Base-by-base conservation (phyloP, 495 filamentous ascomycete genomes). In the Xylaria bambusicola region DNA sequence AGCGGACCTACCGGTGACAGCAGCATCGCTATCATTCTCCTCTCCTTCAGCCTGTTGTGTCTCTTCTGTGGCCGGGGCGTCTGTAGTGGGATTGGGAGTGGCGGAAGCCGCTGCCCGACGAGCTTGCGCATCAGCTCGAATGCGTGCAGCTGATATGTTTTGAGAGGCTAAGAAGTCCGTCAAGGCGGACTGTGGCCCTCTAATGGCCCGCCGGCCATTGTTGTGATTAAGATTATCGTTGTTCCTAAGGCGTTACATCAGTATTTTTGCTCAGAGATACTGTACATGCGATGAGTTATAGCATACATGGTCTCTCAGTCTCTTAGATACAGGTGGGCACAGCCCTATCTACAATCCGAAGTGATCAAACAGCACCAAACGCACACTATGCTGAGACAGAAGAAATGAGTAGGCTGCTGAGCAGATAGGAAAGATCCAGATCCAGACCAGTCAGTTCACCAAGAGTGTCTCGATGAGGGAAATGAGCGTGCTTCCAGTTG, bases 111-210 rank as follows among this genome's bases (percentile, higher is more conserved):
- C 72, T 77, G 73, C 72, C 76, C 83, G 75, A 81, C 79, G 71
- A 21, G 70, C 71, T 12, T 76, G 60, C 5, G 75, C 87, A 58
- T 91, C 85, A 54, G 83, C 73, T 38, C 83, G 80, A 62, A 96
- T 96, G 60, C 90, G 86, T 27, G 78, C 75, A 5, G 91, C 91
- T n/a, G 89, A 93, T 68, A 96, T 96, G 62, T 94, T 94, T 70
- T 97, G 88, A 10, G 90, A 87, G 84, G 88, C 89, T 24, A 95
- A 75, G 62, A 91, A 95, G 63, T 92, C 87, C 0, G 89, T 93
- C 52, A 95, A 75, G 27, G 91, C 91, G 18, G 90, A 93, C 63
- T 85, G 86, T 20, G 64, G 67, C 1, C 67, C 64, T 17, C 51
- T 31, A 36, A 67, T 67, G 6, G 27, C 29, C 20, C 40, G 56